Percentiles rank a stretch among this genome's conserved stretches.
These are phyloP conservation scores for Physocladia obscura DNA, from an alignment of 192 early-diverging fungal genomes.

Conservation along the genomic window DNA sequence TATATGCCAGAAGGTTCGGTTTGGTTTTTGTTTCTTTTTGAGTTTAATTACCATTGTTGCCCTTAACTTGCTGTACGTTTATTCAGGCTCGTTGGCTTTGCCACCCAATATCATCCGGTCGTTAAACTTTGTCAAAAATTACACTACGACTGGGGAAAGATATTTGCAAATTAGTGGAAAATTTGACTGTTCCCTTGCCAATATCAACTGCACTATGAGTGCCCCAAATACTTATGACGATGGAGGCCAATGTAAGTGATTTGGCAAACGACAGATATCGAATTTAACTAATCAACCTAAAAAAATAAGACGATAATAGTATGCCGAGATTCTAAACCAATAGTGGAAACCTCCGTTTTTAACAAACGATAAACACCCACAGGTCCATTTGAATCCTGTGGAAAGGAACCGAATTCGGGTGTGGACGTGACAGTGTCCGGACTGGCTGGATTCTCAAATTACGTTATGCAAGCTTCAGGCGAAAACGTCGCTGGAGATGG, in stretches of 20 bases:
- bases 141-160: neutral
- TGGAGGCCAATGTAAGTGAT: conserved; percentile 31
- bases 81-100: conserved; percentile 17
- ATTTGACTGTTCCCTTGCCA: conserved; percentile 18
- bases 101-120: conserved; percentile 13
- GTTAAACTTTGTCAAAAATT: conserved; percentile 4
- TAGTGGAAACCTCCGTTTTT: too few species aligned
- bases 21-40: neutral
- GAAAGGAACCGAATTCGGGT: conserved; percentile 39
- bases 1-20: conserved; percentile 25
- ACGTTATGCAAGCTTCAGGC: conserved; percentile 13
- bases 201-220: conserved; percentile 19
- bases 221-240: conserved; percentile 20
- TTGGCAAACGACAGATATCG: too few species aligned
- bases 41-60: neutral
- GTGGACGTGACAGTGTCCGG: conserved; percentile 2
- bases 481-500: neutral
- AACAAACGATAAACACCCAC: too few species aligned
- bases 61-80: too few species aligned
- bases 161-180: conserved; percentile 29
- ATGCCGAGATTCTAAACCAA: too few species aligned
- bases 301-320: neutral
- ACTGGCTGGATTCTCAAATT: conserved; percentile 8
- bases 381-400: conserved; percentile 25
- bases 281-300: too few species aligned